Percentiles rank a stretch among this genome's conserved stretches.
Evolutionary conservation across 1,284 basidiomycete species (phyloP).

Genomic region (Hypsizygus ulmarius): DNA sequence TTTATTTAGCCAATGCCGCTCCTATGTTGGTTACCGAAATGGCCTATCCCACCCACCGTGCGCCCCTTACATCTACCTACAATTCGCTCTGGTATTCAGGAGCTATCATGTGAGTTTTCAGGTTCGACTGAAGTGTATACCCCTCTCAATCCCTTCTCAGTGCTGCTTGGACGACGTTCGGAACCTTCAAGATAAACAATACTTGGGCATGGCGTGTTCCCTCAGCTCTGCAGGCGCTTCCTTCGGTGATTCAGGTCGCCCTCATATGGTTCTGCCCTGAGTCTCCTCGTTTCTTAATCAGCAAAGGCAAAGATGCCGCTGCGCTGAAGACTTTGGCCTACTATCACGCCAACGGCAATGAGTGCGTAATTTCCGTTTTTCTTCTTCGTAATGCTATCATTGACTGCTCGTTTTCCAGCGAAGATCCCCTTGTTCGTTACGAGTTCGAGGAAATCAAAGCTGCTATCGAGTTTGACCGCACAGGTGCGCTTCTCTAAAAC

Average conservation of each 20-base stretch:
- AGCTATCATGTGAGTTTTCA: conserved; percentile 55
- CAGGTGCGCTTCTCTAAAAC: conserved; percentile 1
- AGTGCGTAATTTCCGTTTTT: conserved; percentile 26
- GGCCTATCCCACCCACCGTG: conserved; percentile 75
- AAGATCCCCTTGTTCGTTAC: conserved; percentile 68
- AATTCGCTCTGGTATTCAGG: conserved; percentile 83
- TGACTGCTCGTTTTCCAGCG: conserved; percentile 26
- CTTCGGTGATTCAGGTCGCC: conserved; percentile 58
- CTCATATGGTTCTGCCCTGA: conserved; percentile 66
- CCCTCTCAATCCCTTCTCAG: conserved; percentile 27
- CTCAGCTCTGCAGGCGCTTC: conserved; percentile 62
- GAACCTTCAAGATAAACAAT: conserved; percentile 61
- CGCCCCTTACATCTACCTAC: conserved; percentile 67
- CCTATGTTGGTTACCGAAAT: conserved; percentile 77
- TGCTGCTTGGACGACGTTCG: conserved; percentile 75
- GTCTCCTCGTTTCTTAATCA: conserved; percentile 69
- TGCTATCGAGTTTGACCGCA: conserved; percentile 63
- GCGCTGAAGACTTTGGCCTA: conserved; percentile 65
- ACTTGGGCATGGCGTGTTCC: conserved; percentile 78
- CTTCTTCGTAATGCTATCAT: neutral
- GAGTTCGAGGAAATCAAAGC: conserved; percentile 78
- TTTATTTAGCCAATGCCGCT: conserved; percentile 53
- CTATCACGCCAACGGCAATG: conserved; percentile 71
- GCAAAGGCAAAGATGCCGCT: conserved; percentile 59
- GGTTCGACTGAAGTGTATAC: conserved; percentile 8